These are phyloP conservation scores for Kodamaea anthophila DNA, from an alignment of 1,139 yeast genomes.

Conservation along the genomic window DNA sequence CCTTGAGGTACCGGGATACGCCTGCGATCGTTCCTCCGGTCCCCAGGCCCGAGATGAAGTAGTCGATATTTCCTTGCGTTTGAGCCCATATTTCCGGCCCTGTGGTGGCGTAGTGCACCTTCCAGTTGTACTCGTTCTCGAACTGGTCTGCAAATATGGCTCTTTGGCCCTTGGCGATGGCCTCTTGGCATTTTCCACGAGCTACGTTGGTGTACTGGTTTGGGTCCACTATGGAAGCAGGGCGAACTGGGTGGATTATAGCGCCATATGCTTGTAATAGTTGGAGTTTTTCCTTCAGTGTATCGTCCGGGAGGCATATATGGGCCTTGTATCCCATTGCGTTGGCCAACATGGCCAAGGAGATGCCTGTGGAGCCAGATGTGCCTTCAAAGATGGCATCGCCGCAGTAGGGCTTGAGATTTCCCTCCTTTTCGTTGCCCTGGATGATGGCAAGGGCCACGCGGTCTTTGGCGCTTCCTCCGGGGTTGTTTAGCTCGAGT, in stretches of 20 bases:
- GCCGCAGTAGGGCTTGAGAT: constrained; percentile 46
- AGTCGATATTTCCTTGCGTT: constrained; percentile 57
- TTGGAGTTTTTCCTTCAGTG: constrained; percentile 74
- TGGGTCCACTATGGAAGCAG: constrained; percentile 93
- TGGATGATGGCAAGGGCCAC: constrained; percentile 82
- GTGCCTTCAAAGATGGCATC: constrained; percentile 90
- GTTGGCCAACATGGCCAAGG: constrained; percentile 81
- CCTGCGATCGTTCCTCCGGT: constrained; percentile 87
- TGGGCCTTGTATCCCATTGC: constrained; percentile 87
- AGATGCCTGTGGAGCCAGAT: constrained; percentile 92
- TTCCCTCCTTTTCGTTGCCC: constrained; percentile 57
- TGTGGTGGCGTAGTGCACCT: constrained; percentile 70
- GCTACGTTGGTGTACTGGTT: constrained; percentile 91
- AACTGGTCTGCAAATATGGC: constrained; percentile 95
- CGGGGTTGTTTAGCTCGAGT: constrained; percentile 82
- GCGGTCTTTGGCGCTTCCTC: constrained; percentile 93
- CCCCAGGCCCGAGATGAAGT: constrained; percentile 73
- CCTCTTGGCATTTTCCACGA: constrained; percentile 51
- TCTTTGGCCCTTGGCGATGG: constrained; percentile 28
- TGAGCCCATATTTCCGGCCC: constrained; percentile 88
- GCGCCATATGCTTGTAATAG: constrained; percentile 76
- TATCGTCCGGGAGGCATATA: constrained; percentile 93
- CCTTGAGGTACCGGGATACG: constrained; percentile 67
- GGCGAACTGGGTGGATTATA: constrained; percentile 78
- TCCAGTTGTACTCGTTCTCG: constrained; percentile 90